A percentile compares a stretch with the other conserved stretches of the same genome.
Evolutionary conservation across 495 filamentous ascomycete genomes (phyloP).

Genomic region (Hypoxylon lienhwacheense): DNA sequence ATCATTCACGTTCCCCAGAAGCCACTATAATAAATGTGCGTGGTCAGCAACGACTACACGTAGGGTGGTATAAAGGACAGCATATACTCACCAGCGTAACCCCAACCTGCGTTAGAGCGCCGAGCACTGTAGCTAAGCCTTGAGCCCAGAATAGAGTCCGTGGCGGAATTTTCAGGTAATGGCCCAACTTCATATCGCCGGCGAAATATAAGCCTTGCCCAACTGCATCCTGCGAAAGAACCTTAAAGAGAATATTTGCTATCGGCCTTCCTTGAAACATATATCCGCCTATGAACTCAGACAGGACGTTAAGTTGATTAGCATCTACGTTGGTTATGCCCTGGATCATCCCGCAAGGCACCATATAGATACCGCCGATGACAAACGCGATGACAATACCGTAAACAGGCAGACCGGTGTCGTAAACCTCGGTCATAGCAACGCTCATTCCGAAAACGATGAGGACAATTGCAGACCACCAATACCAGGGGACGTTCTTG

Average conservation of each 20-base stretch:
- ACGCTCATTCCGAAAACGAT: conserved; percentile 31
- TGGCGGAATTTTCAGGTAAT: conserved; percentile 37
- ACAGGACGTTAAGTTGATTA: conserved; percentile 37
- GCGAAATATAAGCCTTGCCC: conserved; percentile 38
- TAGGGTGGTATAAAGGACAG: not conserved
- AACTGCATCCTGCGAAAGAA: conserved; percentile 35
- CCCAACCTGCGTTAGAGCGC: conserved; percentile 31
- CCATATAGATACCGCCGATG: conserved; percentile 41
- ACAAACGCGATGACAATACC: conserved; percentile 37
- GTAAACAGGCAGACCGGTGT: conserved; percentile 34
- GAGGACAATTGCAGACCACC: conserved; percentile 37
- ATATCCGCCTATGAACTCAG: conserved; percentile 39
- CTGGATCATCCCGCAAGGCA: conserved; percentile 38
- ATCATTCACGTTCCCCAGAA: conserved; percentile 38
- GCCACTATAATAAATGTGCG: conserved; percentile 30
- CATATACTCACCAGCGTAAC: conserved; percentile 33
- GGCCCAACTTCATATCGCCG: conserved; percentile 38
- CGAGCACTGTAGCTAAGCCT: conserved; percentile 32
- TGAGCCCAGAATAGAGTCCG: conserved; percentile 36
- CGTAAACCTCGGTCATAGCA: conserved; percentile 37
- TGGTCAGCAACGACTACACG: not conserved
- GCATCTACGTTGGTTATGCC: conserved; percentile 37
- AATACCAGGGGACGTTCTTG: conserved; percentile 34
- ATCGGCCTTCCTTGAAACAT: conserved; percentile 37
- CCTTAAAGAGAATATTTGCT: conserved; percentile 38